Base-by-base conservation (phyloP, 2,329 filamentous ascomycete species). In the Ophiostoma sp. region DNA sequence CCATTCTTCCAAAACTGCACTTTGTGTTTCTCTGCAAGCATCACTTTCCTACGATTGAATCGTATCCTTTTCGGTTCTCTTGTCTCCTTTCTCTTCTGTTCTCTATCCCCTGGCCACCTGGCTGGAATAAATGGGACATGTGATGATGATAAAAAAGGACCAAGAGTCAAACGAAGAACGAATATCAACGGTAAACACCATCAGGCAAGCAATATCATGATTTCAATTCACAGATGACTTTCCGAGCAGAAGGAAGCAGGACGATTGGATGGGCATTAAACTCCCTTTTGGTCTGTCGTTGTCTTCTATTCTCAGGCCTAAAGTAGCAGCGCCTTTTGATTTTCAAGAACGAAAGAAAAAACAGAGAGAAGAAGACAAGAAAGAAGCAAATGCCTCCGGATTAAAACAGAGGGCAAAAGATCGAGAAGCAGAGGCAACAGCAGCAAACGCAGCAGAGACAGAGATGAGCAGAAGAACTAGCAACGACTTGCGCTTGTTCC, bases 331-430 rank as follows among this genome's bases (percentile, higher is more conserved):
- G 39, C 39, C 22, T 45, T 52, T 42, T 48, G 45, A 5, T 50
- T 33, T 22, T 9, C 9, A 28, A 71, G 33, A n/a, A 52, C 11
- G 36, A 55, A 42, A n/a, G 66, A n/a, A 39, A 31, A 31, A 71
- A 31, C 33, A 52, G 19, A 70, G 52, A 15, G 50, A 11, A 61
- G n/a, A 42, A n/a, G 7, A 42, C 15, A 45, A 11, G 52, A 70
- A 31, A 31, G n/a, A 39, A 45, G 33, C 39, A 45, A 66, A 66
- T 45, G 36, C 12, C 61, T 66, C 36, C 45, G 36, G 12, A 45
- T 66, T 19, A 66, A 66, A 45, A 66, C 61, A 45, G 61, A 66
- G 36, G 39, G n/a, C 61, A 66, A 42, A 64, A 45, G 19, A 15
- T 17, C 28, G 11, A 59, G 28, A 55, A 28, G 11, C 52, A 31